Percentiles rank a stretch among this genome's conserved stretches.
Conservation (phyloP, 1,139 yeast species). For the Diutina mesorugosa region DNA sequence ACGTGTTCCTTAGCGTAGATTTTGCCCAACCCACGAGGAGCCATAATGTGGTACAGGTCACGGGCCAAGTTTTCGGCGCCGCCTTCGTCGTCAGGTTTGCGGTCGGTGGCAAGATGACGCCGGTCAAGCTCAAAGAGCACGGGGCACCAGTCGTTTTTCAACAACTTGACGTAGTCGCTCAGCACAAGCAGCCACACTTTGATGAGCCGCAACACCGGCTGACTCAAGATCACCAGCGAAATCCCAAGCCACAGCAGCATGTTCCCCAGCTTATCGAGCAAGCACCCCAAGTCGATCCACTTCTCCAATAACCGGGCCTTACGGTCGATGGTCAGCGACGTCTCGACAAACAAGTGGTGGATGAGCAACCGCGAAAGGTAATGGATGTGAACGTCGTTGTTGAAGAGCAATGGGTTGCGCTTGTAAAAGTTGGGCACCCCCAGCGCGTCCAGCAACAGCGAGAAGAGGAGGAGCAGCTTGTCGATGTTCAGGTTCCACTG, state of each 20-base stretch:
- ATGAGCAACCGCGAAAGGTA: constrained; percentile 61
- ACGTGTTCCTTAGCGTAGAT: constrained; percentile 66
- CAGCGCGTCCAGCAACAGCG: constrained; percentile 18
- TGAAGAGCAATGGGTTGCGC: constrained; percentile 45
- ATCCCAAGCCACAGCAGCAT: constrained; percentile 94
- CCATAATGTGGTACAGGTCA: constrained; percentile 59
- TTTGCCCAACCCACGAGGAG: constrained; percentile 81
- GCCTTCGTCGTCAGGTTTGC: constrained; percentile 13
- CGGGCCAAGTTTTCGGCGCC: constrained; percentile 10
- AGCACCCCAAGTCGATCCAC: constrained; percentile 82
- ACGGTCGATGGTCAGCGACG: constrained; percentile 13
- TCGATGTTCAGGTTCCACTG: constrained; percentile 66
- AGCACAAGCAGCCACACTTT: constrained; percentile 71
- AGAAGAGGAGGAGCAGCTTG: constrained; percentile 25
- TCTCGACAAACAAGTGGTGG: constrained; percentile 55
- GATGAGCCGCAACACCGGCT: constrained; percentile 64
- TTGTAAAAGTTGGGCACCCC: constrained; percentile 17
- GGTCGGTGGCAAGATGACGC: constrained; percentile 35
- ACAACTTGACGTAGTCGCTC: constrained; percentile 42
- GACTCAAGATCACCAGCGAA: constrained; percentile 72
- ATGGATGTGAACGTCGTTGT: constrained; percentile 55
- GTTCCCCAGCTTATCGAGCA: constrained; percentile 72
- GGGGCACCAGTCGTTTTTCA: constrained; percentile 86
- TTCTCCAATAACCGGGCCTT: constrained; percentile 62
- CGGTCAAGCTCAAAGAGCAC: constrained; percentile 83